Base-by-base conservation (phyloP, 768 basidiomycete species). In the Cytidiella melzeri region DNA sequence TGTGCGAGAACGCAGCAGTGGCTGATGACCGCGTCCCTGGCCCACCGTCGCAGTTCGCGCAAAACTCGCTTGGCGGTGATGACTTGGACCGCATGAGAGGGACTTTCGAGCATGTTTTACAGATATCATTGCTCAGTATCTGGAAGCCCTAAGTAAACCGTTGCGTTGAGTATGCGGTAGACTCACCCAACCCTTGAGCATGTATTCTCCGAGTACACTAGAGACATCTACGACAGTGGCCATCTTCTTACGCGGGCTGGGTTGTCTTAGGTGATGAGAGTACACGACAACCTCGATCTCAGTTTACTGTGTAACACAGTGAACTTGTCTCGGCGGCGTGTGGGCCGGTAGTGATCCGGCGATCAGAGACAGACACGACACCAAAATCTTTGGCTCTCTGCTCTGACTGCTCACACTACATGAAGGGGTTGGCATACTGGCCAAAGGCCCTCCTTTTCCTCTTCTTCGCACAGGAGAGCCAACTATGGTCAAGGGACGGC, bases 181-280 rank as follows among this genome's bases (percentile, higher is more conserved):
- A 60, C 71, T 52, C 51, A 86, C 87, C 86, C 86, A 88, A 56
- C 87, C 87, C 64, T 78, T 81, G 55, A 88, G 68, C 80, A 91
- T 80, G 53, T 78, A 83, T 54, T 83, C 76, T 4, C 84, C 84
- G 13, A 90, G 73, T 34, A 68, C 74, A 51, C 67, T 66, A n/a
- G 87, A 79, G 9, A 85, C 73, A 57, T 84, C 76, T 36, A 71
- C 64, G 38, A 80, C 66, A 23, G 68, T 73, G 34, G 69, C 68
- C 81, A 84, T 84, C 1, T 18, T 25, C 11, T 34, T 15, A n/a
- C n/a, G n/a, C n/a, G n/a, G n/a, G n/a, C n/a, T n/a, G n/a, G n/a
- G n/a, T n/a, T n/a, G n/a, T n/a, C n/a, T n/a, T n/a, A n/a, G n/a
- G n/a, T n/a, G n/a, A n/a, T n/a, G n/a, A n/a, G n/a, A n/a, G n/a